Percentiles rank a stretch among this genome's conserved stretches.
These are phyloP conservation scores for Lactifluus pinguis DNA, from an alignment of 768 basidiomycete genomes.

Conservation along the genomic window DNA sequence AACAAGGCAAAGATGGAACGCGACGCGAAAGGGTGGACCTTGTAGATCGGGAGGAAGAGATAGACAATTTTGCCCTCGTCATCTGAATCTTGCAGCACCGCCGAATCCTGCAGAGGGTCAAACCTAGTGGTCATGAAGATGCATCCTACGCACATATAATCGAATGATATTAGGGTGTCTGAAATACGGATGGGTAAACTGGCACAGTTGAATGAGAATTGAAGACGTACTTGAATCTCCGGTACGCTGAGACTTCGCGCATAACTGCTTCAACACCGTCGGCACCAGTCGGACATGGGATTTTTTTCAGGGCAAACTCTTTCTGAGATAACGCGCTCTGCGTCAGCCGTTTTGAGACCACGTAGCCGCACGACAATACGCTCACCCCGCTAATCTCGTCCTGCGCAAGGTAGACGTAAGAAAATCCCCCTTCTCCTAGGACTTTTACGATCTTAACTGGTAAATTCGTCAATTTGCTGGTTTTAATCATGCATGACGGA, in stretches of 20 bases:
- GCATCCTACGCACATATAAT: constrained; percentile 52
- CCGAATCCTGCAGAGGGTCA: constrained; percentile 59
- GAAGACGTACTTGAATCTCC: constrained; percentile 75
- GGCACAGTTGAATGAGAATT: not conserved
- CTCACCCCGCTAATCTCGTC: constrained; percentile 75
- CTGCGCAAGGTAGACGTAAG: constrained; percentile 82
- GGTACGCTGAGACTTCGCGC: constrained; percentile 87
- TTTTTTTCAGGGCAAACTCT: constrained; percentile 95
- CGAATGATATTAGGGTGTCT: constrained; percentile 97
- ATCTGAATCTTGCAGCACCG: constrained; percentile 87
- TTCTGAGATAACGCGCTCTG: constrained; percentile 36
- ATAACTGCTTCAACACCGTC: constrained; percentile 86
- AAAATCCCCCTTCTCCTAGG: constrained; percentile 94
- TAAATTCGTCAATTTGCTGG: not conserved
- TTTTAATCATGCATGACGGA: not conserved
- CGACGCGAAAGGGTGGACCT: constrained; percentile 37
- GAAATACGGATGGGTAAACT: not conserved
- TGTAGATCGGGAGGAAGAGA: constrained; percentile 90
- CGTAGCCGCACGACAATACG: constrained; percentile 23
- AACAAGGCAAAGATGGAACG: not conserved
- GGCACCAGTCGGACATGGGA: constrained; percentile 80
- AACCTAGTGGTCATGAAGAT: constrained; percentile 1
- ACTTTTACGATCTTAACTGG: constrained; percentile 84
- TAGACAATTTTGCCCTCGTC: constrained; percentile 94
- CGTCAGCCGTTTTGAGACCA: not conserved